Evolutionary conservation across 164 flowering plant genomes (phyloP).

Genomic region (Magnolia changhungtana): DNA sequence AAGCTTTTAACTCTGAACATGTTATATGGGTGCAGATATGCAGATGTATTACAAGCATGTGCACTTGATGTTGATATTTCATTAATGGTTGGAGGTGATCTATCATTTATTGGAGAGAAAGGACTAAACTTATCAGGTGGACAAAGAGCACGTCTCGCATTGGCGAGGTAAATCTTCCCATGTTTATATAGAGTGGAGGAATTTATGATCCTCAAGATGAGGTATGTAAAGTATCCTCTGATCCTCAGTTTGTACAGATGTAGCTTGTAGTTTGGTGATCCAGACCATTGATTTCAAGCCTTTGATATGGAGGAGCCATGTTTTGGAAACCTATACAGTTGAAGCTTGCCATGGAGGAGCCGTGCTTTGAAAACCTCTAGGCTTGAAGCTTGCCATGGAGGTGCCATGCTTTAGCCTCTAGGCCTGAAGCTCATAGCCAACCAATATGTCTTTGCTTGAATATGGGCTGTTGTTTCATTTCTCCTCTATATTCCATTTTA

Average conservation of each 20-base stretch:
- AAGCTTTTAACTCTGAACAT: not conserved
- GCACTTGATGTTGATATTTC: conserved; percentile 80
- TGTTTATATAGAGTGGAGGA: conserved; percentile 1
- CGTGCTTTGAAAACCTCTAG: not conserved
- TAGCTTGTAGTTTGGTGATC: not conserved
- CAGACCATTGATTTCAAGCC: not conserved
- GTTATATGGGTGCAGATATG: conserved; percentile 44
- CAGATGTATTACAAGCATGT: conserved; percentile 63
- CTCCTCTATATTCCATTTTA: not conserved
- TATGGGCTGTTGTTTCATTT: not conserved
- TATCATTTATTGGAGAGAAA: conserved; percentile 77
- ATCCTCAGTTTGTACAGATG: not conserved
- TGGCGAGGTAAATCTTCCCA: conserved; percentile 60
- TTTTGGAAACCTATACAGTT: not conserved
- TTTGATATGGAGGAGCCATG: not conserved
- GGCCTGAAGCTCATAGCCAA: not conserved
- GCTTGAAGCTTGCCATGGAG: not conserved
- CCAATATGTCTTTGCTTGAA: not conserved
- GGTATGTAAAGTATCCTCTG: not conserved
- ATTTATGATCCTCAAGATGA: not conserved
- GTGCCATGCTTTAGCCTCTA: not conserved
- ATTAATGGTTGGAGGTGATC: conserved; percentile 79
- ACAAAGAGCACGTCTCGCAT: conserved; percentile 87
- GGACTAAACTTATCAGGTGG: conserved; percentile 94
- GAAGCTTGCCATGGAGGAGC: not conserved